Conservation (phyloP, 2,329 filamentous ascomycete genomes). For the Dactylellina haptotyla region DNA sequence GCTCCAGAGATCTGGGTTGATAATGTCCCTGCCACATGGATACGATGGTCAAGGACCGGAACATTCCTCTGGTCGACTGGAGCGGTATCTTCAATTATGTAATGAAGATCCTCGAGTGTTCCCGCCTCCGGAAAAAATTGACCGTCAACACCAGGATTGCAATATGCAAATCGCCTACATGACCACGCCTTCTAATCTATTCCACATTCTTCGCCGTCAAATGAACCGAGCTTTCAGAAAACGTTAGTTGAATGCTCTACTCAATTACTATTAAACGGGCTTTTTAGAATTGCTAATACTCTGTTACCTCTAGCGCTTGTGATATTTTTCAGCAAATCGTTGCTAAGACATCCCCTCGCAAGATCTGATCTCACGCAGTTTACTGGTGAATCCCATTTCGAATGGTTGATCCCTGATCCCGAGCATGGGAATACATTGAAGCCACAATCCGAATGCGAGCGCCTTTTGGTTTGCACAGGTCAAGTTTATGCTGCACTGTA, state of each 20-base stretch:
- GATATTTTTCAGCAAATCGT: constrained; percentile 97
- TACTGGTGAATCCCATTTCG: constrained; percentile 88
- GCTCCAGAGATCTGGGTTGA: constrained; percentile 96
- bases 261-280: background rate
- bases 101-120: constrained; percentile 97
- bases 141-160: constrained; percentile 98
- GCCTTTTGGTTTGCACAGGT: constrained; percentile 91
- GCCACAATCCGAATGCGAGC: constrained; percentile 84
- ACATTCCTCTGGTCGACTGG: constrained; percentile 96
- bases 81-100: constrained; percentile 95
- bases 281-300: constrained; percentile 2
- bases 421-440: constrained; percentile 83
- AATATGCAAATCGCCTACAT: constrained; percentile 99
- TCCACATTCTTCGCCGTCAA: constrained; percentile 95
- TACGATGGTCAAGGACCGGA: constrained; percentile 98
- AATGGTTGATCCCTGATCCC: constrained; percentile 93
- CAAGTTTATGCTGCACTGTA: constrained; percentile 91
- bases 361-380: constrained; percentile 92
- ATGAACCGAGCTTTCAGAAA: constrained; percentile 99
- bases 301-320: constrained; percentile 74
- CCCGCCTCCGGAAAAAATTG: constrained; percentile 86
- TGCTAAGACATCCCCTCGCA: constrained; percentile 91
- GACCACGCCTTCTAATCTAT: constrained; percentile 94
- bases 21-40: constrained; percentile 95
- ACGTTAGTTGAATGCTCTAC: constrained; percentile 71